A percentile compares a stretch with the other conserved stretches of the same genome.
Evolutionary conservation across 495 filamentous ascomycete species (phyloP).

Genomic region (Schizothecium vesticola): DNA sequence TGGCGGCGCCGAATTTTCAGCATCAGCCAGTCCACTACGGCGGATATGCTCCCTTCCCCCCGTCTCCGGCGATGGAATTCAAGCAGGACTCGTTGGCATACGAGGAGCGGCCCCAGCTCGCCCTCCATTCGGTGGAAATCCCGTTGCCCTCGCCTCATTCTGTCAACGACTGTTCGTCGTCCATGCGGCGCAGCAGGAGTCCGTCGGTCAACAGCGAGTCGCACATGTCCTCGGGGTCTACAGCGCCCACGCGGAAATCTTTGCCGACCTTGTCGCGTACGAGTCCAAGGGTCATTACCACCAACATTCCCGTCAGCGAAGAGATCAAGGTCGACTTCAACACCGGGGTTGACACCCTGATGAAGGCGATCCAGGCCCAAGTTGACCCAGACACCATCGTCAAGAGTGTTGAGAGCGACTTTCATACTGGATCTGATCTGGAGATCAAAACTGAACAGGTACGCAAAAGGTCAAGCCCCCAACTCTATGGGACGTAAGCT

Average conservation of each 20-base stretch:
- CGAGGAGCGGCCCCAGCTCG: slow-evolving; percentile 24
- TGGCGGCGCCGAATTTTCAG: slow-evolving; percentile 33
- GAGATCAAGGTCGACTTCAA: slow-evolving; percentile 54
- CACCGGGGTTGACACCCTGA: slow-evolving; percentile 82
- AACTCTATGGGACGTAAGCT: not conserved
- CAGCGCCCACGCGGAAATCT: slow-evolving; percentile 10
- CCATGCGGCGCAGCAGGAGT: slow-evolving; percentile 25
- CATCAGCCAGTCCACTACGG: slow-evolving; percentile 24
- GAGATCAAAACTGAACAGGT: slow-evolving; percentile 13
- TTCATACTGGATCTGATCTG: not conserved
- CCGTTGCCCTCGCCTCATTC: slow-evolving; percentile 8
- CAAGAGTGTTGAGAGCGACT: slow-evolving; percentile 1
- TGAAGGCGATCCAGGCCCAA: slow-evolving; percentile 86
- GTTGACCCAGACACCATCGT: slow-evolving; percentile 28
- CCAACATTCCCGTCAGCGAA: slow-evolving; percentile 22
- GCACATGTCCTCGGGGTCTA: slow-evolving; percentile 14
- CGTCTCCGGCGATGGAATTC: slow-evolving; percentile 28
- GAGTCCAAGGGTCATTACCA: slow-evolving; percentile 21
- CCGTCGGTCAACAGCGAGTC: slow-evolving; percentile 38
- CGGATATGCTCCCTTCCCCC: slow-evolving; percentile 30
- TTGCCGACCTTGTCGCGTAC: not conserved
- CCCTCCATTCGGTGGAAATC: not conserved
- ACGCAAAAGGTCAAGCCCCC: not conserved
- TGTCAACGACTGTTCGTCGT: slow-evolving; percentile 10
- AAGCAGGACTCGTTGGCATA: slow-evolving; percentile 29